Base-by-base conservation (phyloP, 108 stramenopile species). In the Cyclotella atomus region DNA sequence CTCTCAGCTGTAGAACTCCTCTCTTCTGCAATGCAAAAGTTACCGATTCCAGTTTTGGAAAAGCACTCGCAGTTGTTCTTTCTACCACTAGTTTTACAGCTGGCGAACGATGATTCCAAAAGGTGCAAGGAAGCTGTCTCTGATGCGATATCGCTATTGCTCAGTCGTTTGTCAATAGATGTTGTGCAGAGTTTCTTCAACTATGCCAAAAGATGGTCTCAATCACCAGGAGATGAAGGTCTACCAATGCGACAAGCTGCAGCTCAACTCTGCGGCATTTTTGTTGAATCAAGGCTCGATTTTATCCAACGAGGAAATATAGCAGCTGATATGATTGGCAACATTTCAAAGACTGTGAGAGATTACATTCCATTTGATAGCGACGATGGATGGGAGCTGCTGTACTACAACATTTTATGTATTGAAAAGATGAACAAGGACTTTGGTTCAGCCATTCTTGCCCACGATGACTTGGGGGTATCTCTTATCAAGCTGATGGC, bases 81-180 rank as follows among this genome's bases (percentile, higher is more conserved):
- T 71, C 68, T 97, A 7, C 94, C 95, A 8, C 80, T 93, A 20
- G 91, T 92, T 21, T 60, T 97, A 63, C 92, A 95, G 68, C 70
- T 97, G 54, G 87, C 87, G 15, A 97, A 97, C 56, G 97, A 97
- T 53, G 88, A 90, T 49, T 88, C 92, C 10, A 85, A 89, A 60
- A 82, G 81, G 29, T 96, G 97, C 68, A 85, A 93, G 54, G 86
- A 91, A 50, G 70, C 70, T 19, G 75, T 89, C 19, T 57, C 85
- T 16, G 76, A 84, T 32, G 82, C 83, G 36, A 71, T 97, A 28
- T 77, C 63, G 21, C 49, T 53, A 5, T 76, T 96, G 34, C 61
- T 95, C 19, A 65, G 64, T 29, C 85, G 96, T 47, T 68, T 89
- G 3, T 77, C 91, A 28, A 78, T 71, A 14, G 89, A 90, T 10